Evolutionary conservation across 805 yeast genomes (phyloP), one percentile per base, ranked within the genome.

Genomic region (Ogataea haglerorum): DNA sequence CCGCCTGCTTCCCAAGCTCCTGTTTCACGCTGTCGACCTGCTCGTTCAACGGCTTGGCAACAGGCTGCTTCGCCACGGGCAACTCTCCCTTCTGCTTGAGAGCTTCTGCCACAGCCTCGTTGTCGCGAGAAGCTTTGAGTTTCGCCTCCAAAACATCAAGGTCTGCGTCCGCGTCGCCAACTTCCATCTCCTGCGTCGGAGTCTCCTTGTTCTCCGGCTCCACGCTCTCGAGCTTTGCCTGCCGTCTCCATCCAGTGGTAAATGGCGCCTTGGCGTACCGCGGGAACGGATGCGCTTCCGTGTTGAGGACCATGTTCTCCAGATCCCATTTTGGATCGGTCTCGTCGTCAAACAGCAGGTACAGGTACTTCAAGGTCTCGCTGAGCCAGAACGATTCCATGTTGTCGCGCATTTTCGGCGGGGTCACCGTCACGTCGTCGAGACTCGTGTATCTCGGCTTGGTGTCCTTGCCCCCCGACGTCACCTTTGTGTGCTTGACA

Each of bases 211-310:
- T 19, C 21, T 19, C 21, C 9, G 21, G 10, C 21, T 19, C 33
- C 2, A 10, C 21, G 6, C 14, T 22, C 23, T 19, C 41, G n/a
- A 24, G 14, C 17, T 32, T 29, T 4, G 50, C 24, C 16, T 40
- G 41, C 47, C 82, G 70, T 28, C 54, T 52, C 86, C 87, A 82
- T 0, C 85, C 85, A 3, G 88, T 82, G 34, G 66, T 67, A 55
- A 81, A 78, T 40, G 58, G 51, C 8, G 74, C 68, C 18, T 64
- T 67, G 67, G 72, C 62, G 44, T 87, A 76, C 28, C 68, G 72
- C n/a, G 96, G 96, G 63, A 89, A 77, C 26, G 95, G 93, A 60
- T 89, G 97, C 0, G 95, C 97, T 58, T 89, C 96, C 2, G 96
- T 88, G 65, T 87, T 90, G 70, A 86, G 87, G 5, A 90, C 88